These are phyloP conservation scores for Plasmodium vivax DNA, from an alignment of 169 alveolate genomes.

Conservation along the genomic window DNA sequence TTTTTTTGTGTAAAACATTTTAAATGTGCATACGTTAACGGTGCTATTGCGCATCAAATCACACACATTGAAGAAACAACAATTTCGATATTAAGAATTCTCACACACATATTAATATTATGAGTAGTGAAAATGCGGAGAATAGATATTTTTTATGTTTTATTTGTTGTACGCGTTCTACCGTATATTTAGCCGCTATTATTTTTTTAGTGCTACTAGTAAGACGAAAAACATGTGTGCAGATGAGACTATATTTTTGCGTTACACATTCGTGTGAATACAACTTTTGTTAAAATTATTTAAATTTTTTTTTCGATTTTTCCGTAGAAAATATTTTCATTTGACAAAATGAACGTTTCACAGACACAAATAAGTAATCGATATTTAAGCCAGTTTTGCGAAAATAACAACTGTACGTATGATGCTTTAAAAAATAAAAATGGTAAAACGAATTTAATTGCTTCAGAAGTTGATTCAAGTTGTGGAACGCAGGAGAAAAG, in stretches of 20 bases:
- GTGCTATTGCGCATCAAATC: neutral
- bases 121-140: neutral
- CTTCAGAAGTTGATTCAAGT: neutral
- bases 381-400: neutral
- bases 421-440: neutral
- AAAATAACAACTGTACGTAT: neutral
- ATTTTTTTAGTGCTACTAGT: neutral
- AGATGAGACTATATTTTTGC: neutral
- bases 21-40: neutral
- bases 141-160: too few species aligned
- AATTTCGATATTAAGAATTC: neutral
- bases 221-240: neutral
- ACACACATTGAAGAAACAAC: neutral
- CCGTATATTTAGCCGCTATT: neutral
- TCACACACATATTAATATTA: neutral
- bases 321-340: neutral
- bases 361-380: neutral
- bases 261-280: neutral
- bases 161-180: neutral
- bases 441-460: neutral
- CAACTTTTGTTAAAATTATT: neutral
- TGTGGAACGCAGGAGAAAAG: neutral
- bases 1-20: neutral
- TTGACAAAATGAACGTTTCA: neutral
- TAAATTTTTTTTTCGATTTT: neutral